Base-by-base conservation (phyloP, 352 stramenopile species). In the Elongisporangium prolatum region DNA sequence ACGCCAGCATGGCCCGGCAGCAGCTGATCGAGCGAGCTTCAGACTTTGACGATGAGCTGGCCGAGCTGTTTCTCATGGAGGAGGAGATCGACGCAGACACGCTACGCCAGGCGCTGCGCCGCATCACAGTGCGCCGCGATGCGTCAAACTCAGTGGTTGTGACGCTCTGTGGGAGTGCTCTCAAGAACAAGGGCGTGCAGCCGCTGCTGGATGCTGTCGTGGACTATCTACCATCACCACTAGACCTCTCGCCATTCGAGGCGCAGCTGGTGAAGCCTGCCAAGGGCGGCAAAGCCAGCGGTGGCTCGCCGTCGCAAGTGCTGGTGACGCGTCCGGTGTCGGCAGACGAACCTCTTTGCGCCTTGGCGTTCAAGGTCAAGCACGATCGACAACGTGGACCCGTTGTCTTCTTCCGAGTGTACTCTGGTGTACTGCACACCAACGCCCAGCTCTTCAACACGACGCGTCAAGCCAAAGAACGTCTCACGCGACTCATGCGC, bases 141-240 rank as follows among this genome's bases (percentile, higher is more conserved):
- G 84, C 70, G 50, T 65, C 72, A 28, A 74, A 68, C 7, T 64
- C 71, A 18, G 72, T 65, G 16, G 67, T 90, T 24, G 73, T 89
- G 55, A 85, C 74, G 25, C 61, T 89, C 4, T 80, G 75, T 37
- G 83, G 80, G 38, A 88, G 74, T 57, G 84, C 84, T 17, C 53
- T 93, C 21, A 91, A 89, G 67, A 93, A 93, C 69, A 93, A 91
- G 60, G 89, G 89, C 48, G 95, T 99, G 40, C 98, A 99, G 72
- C 86, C 96, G 38, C 84, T 99, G 25, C 78, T 99, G 17, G 97
- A 99, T 71, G 97, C 95, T 22, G 95, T 99, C 7, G 66, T 98
- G 24, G 86, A 98, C 64, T 99, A 99, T 75, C 72, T 99, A 67
- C 97, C 97, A 63, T 98, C 94, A 13, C 97, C 97, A 10, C 34